These are phyloP conservation scores for Backusella psychrophila DNA, from an alignment of 192 early-diverging fungal genomes.

Conservation along the genomic window DNA sequence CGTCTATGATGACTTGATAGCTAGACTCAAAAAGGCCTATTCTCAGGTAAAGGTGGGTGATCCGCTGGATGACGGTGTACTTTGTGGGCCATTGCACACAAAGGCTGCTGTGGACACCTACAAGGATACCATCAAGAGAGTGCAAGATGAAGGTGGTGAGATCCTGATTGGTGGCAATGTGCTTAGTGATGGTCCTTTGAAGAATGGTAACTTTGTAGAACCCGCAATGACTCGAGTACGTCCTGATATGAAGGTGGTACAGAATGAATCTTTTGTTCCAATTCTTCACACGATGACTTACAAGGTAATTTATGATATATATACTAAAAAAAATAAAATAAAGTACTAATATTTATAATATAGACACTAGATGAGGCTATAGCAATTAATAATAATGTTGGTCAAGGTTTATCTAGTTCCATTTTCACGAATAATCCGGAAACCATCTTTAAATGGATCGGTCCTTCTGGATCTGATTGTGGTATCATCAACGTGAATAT, in stretches of 20 bases:
- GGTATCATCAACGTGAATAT: slow-evolving; percentile 95
- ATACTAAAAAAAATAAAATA: not conserved
- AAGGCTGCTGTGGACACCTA: slow-evolving; percentile 75
- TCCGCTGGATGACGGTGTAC: slow-evolving; percentile 74
- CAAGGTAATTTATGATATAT: slow-evolving; percentile 31
- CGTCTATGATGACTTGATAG: slow-evolving; percentile 83
- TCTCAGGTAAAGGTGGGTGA: slow-evolving; percentile 84
- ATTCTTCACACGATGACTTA: slow-evolving; percentile 86
- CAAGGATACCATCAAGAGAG: slow-evolving; percentile 70
- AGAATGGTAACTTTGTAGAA: slow-evolving; percentile 84
- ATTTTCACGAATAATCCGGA: slow-evolving; percentile 81
- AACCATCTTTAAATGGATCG: slow-evolving; percentile 92
- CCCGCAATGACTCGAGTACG: slow-evolving; percentile 88
- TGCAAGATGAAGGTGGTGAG: slow-evolving; percentile 81
- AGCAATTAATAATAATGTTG: slow-evolving; percentile 83
- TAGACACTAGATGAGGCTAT: slow-evolving; percentile 82
- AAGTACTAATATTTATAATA: not conserved
- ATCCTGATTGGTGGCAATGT: slow-evolving; percentile 85
- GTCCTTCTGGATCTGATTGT: slow-evolving; percentile 87
- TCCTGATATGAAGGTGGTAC: slow-evolving; percentile 73
- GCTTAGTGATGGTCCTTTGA: slow-evolving; percentile 48
- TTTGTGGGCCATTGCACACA: slow-evolving; percentile 94
- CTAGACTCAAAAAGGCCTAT: slow-evolving; percentile 80
- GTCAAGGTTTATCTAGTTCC: slow-evolving; percentile 82
- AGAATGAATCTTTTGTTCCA: slow-evolving; percentile 95